Conservation (phyloP, 768 basidiomycete species). For the Termitomyces sp. region DNA sequence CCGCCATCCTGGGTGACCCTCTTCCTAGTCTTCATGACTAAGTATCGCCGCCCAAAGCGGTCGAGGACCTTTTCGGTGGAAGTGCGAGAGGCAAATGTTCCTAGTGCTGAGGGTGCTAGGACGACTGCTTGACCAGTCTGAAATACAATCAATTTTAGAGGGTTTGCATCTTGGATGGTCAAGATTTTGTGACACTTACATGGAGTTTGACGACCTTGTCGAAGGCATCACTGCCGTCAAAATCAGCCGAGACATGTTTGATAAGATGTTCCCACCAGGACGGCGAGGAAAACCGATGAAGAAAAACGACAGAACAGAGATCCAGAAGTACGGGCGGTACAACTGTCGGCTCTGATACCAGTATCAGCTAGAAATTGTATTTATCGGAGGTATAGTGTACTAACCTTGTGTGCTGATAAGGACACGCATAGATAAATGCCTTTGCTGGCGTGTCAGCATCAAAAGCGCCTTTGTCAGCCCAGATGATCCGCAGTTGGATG, state of each 20-base stretch:
- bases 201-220: constrained; percentile 62
- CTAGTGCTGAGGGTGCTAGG: constrained; percentile 61
- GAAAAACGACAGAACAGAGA: constrained; percentile 59
- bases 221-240: constrained; percentile 57
- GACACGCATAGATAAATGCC: constrained; percentile 69
- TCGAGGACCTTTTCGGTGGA: constrained; percentile 23
- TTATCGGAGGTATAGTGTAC: background rate
- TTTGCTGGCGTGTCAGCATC: constrained; percentile 62
- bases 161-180: background rate
- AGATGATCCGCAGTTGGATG: constrained; percentile 36
- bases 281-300: constrained; percentile 74
- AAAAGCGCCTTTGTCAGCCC: constrained; percentile 59
- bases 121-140: constrained; percentile 74
- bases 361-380: background rate
- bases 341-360: constrained; percentile 61
- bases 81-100: constrained; percentile 27
- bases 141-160: background rate
- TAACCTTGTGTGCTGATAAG: constrained; percentile 73
- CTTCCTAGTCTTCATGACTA: constrained; percentile 58
- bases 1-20: constrained; percentile 66
- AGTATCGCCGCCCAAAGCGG: constrained; percentile 55
- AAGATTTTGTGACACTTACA: constrained; percentile 32
- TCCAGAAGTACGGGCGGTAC: constrained; percentile 67
- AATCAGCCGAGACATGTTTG: constrained; percentile 64
- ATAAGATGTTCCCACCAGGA: constrained; percentile 72